phyloP scores from a whole-genome alignment of 2,329 filamentous ascomycete genomes.

The Aspergillus sp. region DNA sequence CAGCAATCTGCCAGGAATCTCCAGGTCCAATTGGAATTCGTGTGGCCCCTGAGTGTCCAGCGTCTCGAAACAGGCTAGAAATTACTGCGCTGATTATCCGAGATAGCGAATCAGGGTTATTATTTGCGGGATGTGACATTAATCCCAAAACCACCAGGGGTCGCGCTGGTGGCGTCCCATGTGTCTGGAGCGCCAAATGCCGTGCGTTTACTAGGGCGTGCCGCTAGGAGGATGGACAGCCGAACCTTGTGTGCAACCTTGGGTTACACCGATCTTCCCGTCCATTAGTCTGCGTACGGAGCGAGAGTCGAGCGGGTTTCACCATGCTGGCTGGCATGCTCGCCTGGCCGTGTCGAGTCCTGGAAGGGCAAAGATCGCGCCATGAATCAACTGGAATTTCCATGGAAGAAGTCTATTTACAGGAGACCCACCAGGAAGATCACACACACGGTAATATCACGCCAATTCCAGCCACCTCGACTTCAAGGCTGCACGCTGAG shows the following conservation, averaged over 20 bases:
- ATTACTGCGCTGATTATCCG: no score
- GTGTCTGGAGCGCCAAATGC: not conserved
- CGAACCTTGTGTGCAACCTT: not conserved
- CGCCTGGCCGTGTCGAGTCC: not conserved
- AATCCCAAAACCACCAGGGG: not conserved
- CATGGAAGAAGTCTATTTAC: not conserved
- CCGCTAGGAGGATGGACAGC: not conserved
- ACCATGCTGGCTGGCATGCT: not conserved
- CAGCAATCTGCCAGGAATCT: not conserved
- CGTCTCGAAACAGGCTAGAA: slow-evolving; percentile 1
- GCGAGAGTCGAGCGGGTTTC: not conserved
- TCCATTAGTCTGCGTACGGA: no score
- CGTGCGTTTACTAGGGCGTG: no score
- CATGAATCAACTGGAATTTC: no score
- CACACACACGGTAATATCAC: no score
- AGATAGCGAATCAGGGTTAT: no score
- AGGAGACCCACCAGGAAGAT: not conserved
- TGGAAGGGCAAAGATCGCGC: not conserved
- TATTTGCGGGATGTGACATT: not conserved
- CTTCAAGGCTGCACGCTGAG: no score
- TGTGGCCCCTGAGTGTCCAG: not conserved
- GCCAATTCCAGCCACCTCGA: no score
- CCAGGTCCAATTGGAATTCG: not conserved
- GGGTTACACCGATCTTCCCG: not conserved
- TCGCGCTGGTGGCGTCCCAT: not conserved